Base-by-base conservation (phyloP, 768 basidiomycete genomes). In the Hygrophorus russula region DNA sequence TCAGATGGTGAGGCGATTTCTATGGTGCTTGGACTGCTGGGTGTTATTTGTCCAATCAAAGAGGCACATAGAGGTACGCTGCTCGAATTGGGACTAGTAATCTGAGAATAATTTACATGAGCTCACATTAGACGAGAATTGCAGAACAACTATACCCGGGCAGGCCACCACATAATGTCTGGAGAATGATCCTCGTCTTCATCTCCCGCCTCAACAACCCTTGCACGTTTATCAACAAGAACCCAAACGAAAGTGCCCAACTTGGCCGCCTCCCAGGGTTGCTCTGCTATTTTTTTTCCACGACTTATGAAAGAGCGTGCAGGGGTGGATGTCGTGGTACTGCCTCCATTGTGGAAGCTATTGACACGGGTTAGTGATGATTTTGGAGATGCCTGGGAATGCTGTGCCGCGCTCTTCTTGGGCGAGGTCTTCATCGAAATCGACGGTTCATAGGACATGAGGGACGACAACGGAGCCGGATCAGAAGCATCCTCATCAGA, bases 161-260 rank as follows among this genome's bases (percentile, higher is more conserved):
- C 80, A 15, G 83, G 83, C 83, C 83, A 86, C 83, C 83, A 86
- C 31, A 76, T 58, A 12, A 4, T 35, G 4, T 2, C 35, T 19
- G 30, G 46, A 31, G 46, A 41, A 24, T 54, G 55, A 29, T 56
- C 52, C 15, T 53, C 38, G 15, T 59, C 50, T 15, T 53, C 52
- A 14, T 19, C 17, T 36, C 13, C 34, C n/a, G 53, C 58, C 31
- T 64, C 59, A 6, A 58, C 61, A 12, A 70, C 54, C 9, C 54
- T 46, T 12, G 65, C 67, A 4, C 49, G 54, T 13, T 61, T 58
- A 40, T 75, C 64, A 42, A 81, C 55, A 1, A 73, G 61, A 7
- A 80, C 67, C 76, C 76, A 80, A 3, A 76, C 71, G 29, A 66
- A 62, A 45, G 58, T 54, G 29, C 65, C 70, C 39, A 69, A 49